These are phyloP conservation scores for Dioscorea dumetorum DNA, from an alignment of 106 monocot species.

Conservation along the genomic window DNA sequence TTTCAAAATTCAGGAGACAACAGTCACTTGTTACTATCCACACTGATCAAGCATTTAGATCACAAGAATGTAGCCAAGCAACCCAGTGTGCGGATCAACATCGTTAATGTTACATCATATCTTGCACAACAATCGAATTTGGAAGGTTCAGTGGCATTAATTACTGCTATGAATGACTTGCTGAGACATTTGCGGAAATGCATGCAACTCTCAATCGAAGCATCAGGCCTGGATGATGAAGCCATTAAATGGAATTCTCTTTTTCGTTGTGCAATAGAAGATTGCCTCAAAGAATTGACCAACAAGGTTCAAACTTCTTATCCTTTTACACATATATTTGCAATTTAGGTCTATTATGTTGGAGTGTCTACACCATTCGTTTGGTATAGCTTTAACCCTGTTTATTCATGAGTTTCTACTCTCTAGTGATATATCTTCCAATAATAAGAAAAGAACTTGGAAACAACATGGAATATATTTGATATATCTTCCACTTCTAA, in stretches of 20 bases:
- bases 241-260: constrained; percentile 31
- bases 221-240: constrained; percentile 29
- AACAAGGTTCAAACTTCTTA: constrained; percentile 43
- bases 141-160: constrained; percentile 48
- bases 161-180: constrained; percentile 64
- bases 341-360: no score
- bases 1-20: constrained; percentile 56
- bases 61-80: constrained; percentile 79
- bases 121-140: constrained; percentile 45
- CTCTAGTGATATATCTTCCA: no score
- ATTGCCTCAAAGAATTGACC: constrained; percentile 56
- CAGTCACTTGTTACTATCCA: constrained; percentile 60
- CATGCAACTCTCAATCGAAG: constrained; percentile 68
- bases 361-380: no score
- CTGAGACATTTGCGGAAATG: constrained; percentile 87
- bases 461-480: no score
- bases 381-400: no score
- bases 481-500: no score
- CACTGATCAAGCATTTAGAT: constrained; percentile 80
- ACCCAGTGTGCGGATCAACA: constrained; percentile 46
- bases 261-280: constrained; percentile 72
- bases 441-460: no score
- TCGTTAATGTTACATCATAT: constrained; percentile 39
- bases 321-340: no score
- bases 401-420: no score